Evolutionary conservation across 352 stramenopile genomes (phyloP), one percentile per base, ranked within the genome.

Genomic region (Globisporangium perplexum): DNA sequence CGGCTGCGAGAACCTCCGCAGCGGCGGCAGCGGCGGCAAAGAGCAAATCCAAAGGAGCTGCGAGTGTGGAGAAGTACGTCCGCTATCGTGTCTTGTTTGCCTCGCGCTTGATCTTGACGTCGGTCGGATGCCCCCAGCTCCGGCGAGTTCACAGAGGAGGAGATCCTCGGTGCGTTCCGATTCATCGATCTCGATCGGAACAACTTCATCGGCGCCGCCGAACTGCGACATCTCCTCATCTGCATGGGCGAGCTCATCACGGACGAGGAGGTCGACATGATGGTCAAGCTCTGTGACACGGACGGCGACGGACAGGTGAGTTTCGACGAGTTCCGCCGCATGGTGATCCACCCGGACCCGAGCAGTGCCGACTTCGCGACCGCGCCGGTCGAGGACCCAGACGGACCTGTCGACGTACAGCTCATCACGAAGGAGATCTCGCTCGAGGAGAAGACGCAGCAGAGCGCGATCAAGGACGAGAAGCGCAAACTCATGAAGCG

Each of bases 181-280:
- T 97, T 97, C 46, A 71, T 98, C 23, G 94, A 98, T 63, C 60
- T 98, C 15, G 93, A 98, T 64, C 90, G 92, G 20, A 98, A 98
- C 73, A 81, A 78, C 14, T 97, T 95, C 62, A 91, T 98, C 44
- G 88, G 92, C 14, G 90, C 93, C 18, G 77, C 86, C 1, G 94
- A 98, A 58, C 75, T 98, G 10, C 79, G 90, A 0, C 94, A 98
- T 61, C 79, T 97, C 48, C 70, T 98, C 1, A 91, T 98, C 36
- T 98, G 93, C 62, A 98, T 98, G 92, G 94, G 94, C 31, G 92
- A 98, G 63, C 80, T 97, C 43, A 93, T 98, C 52, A 98, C 93
- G 7, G 93, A 98, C 57, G 93, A 97, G 50, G 94, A 98, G 52
- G 72, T 97, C 11, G 84, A 96, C 53, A 80, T 88, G 68, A 98